A percentile compares a stretch with the other conserved stretches of the same genome.
Evolutionary conservation across 176 grass and related monocot genomes (phyloP).

Genomic region (Chloris gayana): DNA sequence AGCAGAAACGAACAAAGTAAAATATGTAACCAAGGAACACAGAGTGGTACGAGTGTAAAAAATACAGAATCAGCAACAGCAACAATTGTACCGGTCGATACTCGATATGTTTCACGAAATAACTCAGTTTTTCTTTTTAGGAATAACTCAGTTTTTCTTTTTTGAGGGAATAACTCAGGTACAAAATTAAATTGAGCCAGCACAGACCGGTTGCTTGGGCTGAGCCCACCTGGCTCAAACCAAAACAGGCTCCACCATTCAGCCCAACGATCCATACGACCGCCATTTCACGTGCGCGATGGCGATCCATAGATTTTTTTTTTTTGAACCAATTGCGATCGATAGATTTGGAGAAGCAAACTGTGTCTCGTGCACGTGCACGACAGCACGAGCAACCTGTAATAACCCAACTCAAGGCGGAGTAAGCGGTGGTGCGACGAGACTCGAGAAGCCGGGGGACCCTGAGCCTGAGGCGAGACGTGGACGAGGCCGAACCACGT

Average conservation of each 20-base stretch:
- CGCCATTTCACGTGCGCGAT: background rate
- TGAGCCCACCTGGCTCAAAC: background rate
- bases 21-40: background rate
- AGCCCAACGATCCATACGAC: background rate
- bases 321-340: too few relatives aligned
- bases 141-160: too few relatives aligned
- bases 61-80: background rate
- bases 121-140: too few relatives aligned
- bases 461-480: background rate
- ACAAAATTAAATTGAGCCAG: background rate
- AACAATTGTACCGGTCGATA: background rate
- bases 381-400: too few relatives aligned
- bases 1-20: too few relatives aligned
- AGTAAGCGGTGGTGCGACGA: background rate
- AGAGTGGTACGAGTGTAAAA: background rate
- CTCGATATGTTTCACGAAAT: too few relatives aligned
- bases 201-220: background rate
- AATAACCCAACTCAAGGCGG: background rate
- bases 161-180: background rate
- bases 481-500: constrained; percentile 5
- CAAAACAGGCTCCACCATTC: background rate
- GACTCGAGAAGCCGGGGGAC: background rate
- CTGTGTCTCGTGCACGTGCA: background rate
- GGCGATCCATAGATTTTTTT: background rate
- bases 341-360: background rate